Evolutionary conservation across 2,329 filamentous ascomycete species (phyloP).

Genomic region (Fusarium clavum): DNA sequence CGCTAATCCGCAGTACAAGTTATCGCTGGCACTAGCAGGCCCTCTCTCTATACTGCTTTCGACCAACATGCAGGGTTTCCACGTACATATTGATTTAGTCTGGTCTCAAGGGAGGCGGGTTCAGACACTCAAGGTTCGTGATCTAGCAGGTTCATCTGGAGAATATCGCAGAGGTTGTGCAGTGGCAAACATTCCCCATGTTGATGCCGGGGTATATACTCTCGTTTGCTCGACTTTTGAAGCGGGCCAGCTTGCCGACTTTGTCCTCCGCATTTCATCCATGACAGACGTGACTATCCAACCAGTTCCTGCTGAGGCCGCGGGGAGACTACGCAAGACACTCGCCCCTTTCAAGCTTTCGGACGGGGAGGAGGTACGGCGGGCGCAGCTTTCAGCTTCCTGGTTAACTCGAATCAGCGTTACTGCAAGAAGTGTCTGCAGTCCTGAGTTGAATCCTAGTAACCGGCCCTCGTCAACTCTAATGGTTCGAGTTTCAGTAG

Average conservation of each 20-base stretch:
- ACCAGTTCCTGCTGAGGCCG: constrained; percentile 76
- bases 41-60: constrained; percentile 80
- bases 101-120: constrained; percentile 81
- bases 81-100: constrained; percentile 86
- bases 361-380: constrained; percentile 54
- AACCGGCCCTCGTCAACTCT: constrained; percentile 58
- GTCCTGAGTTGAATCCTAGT: constrained; percentile 32
- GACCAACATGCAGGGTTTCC: constrained; percentile 72
- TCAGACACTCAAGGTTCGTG: constrained; percentile 74
- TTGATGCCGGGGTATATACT: constrained; percentile 83
- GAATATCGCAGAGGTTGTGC: constrained; percentile 88
- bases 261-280: constrained; percentile 79
- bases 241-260: constrained; percentile 78
- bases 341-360: constrained; percentile 67
- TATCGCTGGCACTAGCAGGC: constrained; percentile 68
- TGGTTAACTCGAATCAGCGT: constrained; percentile 68
- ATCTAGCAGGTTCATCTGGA: constrained; percentile 85
- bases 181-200: constrained; percentile 68
- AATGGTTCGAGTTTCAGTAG: constrained; percentile 76
- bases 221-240: constrained; percentile 93
- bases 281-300: constrained; percentile 66
- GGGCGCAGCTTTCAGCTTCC: constrained; percentile 54
- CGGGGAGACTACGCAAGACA: constrained; percentile 75
- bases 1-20: constrained; percentile 87
- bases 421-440: constrained; percentile 48